Percentiles rank a stretch among this genome's conserved stretches.
These are phyloP conservation scores for Pythium periplocum DNA, from an alignment of 352 stramenopile species.

Conservation along the genomic window DNA sequence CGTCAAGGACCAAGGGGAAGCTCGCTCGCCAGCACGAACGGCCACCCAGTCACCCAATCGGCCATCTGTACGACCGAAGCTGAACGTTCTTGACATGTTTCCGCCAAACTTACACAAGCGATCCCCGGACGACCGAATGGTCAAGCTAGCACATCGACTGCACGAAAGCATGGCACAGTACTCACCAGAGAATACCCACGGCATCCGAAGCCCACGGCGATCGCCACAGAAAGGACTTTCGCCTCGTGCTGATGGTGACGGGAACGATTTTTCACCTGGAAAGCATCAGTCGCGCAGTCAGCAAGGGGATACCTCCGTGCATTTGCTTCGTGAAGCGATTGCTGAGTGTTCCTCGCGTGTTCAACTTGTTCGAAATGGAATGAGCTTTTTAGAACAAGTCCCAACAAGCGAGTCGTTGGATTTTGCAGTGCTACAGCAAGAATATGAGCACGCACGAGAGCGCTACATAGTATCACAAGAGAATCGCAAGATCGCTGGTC, in stretches of 20 bases:
- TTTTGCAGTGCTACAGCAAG: conserved; percentile 27
- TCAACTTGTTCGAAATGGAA: conserved; percentile 40
- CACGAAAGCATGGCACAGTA: conserved; percentile 43
- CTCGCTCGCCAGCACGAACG: background rate
- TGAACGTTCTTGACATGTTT: conserved; percentile 25
- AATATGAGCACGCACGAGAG: conserved; percentile 22
- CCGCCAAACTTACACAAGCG: conserved; percentile 31
- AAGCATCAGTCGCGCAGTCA: conserved; percentile 13
- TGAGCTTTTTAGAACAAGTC: conserved; percentile 34
- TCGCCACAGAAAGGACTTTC: conserved; percentile 5
- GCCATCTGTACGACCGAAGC: background rate
- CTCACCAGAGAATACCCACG: conserved; percentile 35
- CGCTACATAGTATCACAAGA: background rate
- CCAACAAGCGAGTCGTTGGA: conserved; percentile 23
- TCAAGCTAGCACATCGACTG: conserved; percentile 43
- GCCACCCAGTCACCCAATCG: background rate
- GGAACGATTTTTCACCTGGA: background rate
- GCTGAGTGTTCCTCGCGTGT: conserved; percentile 42
- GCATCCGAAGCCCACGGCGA: conserved; percentile 7
- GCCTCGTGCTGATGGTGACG: background rate
- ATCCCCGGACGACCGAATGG: conserved; percentile 36
- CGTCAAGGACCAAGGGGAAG: background rate
- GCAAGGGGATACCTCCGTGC: conserved; percentile 33
- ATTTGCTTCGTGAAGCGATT: conserved; percentile 45
- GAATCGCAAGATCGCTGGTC: background rate